phyloP scores from a whole-genome alignment of 1,139 yeast genomes.

The Taphrina wiesneri region DNA sequence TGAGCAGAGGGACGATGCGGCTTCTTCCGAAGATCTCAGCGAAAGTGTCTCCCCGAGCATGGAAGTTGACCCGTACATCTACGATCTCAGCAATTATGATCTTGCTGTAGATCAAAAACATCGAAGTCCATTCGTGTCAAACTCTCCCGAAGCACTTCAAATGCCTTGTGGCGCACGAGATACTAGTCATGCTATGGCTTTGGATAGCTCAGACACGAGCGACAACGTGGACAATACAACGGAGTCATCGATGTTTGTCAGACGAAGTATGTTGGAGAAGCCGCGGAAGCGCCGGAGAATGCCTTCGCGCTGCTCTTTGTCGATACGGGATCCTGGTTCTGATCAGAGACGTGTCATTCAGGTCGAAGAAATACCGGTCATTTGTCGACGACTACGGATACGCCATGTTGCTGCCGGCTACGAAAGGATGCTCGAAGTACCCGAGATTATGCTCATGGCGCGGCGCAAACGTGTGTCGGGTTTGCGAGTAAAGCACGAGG shows the following conservation, averaged over 20 bases:
- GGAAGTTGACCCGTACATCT: too few relatives aligned
- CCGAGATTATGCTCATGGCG: not conserved
- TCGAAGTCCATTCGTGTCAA: not conserved
- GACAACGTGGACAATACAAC: not conserved
- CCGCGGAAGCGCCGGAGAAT: not conserved
- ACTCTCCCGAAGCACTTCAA: not conserved
- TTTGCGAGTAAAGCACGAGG: too few relatives aligned
- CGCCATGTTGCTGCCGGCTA: not conserved
- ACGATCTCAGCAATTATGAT: too few relatives aligned
- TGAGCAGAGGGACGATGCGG: too few relatives aligned
- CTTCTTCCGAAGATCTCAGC: too few relatives aligned
- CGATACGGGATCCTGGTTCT: not conserved
- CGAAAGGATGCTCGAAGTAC: not conserved
- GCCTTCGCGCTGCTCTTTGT: not conserved
- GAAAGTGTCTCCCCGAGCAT: too few relatives aligned
- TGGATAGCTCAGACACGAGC: not conserved
- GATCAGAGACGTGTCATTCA: not conserved
- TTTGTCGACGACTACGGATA: not conserved
- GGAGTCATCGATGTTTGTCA: not conserved
- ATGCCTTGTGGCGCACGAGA: not conserved
- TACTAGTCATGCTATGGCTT: not conserved
- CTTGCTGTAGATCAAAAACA: not conserved
- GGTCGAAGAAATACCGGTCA: conserved; percentile 2
- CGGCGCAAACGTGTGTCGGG: not conserved
- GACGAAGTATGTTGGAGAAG: conserved; percentile 2